Evolutionary conservation across 441 rosid species (phyloP).

Genomic region (Erysimum cheiri): DNA sequence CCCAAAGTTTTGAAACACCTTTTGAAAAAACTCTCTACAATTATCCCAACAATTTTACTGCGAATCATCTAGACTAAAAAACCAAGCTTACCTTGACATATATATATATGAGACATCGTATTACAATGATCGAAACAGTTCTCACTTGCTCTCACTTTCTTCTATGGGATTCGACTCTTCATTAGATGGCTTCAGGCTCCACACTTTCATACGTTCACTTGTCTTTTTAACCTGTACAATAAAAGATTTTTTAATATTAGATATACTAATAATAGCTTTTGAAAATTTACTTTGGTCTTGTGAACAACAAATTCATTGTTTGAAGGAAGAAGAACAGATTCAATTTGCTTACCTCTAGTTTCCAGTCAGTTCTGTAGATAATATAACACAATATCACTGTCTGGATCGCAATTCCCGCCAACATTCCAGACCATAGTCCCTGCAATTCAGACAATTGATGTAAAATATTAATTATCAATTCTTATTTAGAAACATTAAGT

Average conservation of each 20-base stretch:
- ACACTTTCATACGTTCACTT: constrained; percentile 38
- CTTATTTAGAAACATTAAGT: neutral
- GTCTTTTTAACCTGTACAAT: constrained; percentile 37
- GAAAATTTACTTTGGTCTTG: neutral
- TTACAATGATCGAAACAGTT: neutral
- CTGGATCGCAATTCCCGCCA: constrained; percentile 55
- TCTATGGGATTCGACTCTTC: constrained; percentile 35
- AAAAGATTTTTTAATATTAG: neutral
- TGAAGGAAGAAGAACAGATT: constrained; percentile 10
- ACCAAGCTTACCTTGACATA: too few species aligned
- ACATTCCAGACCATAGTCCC: constrained; percentile 75
- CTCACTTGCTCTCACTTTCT: constrained; percentile 33
- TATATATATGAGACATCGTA: too few species aligned
- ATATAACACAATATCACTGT: constrained; percentile 47
- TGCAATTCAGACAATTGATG: constrained; percentile 29
- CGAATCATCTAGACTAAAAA: too few species aligned
- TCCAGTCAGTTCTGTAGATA: constrained; percentile 61
- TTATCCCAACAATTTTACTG: too few species aligned
- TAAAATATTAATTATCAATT: neutral
- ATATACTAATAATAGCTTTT: neutral
- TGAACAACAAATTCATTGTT: neutral
- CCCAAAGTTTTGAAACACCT: too few species aligned
- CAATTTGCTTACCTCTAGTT: constrained; percentile 53
- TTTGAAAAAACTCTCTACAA: too few species aligned
- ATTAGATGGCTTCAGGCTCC: constrained; percentile 36